Evolutionary conservation across 331 rosid genomes (phyloP).

Genomic region (Malus hybrid): DNA sequence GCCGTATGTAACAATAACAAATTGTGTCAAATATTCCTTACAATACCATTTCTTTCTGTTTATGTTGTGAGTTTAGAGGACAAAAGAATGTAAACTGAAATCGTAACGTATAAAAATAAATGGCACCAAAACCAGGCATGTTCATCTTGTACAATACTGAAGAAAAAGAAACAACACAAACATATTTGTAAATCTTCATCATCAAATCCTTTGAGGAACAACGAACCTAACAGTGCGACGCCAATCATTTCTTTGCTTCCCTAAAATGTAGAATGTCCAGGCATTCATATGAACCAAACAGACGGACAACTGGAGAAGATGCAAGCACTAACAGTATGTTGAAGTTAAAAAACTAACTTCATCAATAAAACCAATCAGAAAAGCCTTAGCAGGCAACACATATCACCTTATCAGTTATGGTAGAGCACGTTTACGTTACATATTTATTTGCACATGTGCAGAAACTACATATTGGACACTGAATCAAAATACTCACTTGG

Average conservation of each 20-base stretch:
- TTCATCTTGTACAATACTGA: too few relatives aligned
- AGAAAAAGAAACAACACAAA: too few relatives aligned
- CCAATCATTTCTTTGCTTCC: background rate
- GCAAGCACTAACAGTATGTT: background rate
- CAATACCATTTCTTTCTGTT: too few relatives aligned
- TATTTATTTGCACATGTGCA: background rate
- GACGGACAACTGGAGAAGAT: background rate
- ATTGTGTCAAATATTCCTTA: too few relatives aligned
- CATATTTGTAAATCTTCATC: background rate
- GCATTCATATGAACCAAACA: too few relatives aligned
- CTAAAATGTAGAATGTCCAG: background rate
- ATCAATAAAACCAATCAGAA: background rate
- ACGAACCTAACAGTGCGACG: background rate
- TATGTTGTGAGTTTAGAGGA: too few relatives aligned
- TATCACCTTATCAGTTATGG: background rate
- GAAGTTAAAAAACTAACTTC: background rate
- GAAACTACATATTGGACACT: background rate
- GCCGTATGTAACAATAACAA: too few relatives aligned
- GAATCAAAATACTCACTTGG: constrained; percentile 54
- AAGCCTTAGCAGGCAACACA: background rate
- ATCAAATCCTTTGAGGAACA: background rate
- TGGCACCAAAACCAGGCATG: too few relatives aligned
- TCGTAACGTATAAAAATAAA: too few relatives aligned
- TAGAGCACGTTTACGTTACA: too few relatives aligned
- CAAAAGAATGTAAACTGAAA: too few relatives aligned